Base-by-base conservation (phyloP, 495 filamentous ascomycete genomes). In the Penicillium steckii region DNA sequence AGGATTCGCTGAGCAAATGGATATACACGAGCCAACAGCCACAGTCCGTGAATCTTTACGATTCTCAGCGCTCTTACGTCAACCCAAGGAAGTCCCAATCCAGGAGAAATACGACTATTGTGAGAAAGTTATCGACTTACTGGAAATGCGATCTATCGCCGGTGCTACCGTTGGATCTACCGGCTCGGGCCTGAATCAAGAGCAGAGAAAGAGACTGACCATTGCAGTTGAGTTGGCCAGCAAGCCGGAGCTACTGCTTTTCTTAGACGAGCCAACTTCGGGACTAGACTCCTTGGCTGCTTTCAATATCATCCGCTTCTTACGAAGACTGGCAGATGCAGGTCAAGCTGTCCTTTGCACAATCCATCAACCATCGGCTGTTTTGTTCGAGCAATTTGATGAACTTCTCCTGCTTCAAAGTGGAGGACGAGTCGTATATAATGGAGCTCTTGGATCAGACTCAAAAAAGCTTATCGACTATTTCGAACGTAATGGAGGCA, bases 231-330 rank as follows among this genome's bases (percentile, higher is more conserved):
- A 90, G 57, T 68, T 90, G 4, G 86, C 81, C 8, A 80, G 77
- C 13, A 89, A 86, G 53, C 86, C 80, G 13, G 82, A 81, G 45
- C 60, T 88, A 9, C 61, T 90, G 4, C 75, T 91, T 26, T 91
- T 91, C 58, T 66, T 91, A 13, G 88, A 91, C 57, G 87, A 92
- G 53, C 89, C 89, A 2, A 92, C 89, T 1, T 87, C 82, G 12
- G 86, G 85, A n/a, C 77, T 89, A 15, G 86, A 89, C 58, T 80
- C 76, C 0, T 69, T 80, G 13, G 79, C 84, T 3, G 84, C 86
- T 21, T 88, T 80, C 60, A 83, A 84, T 53, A 86, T 88, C 40
- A 73, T 85, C 19, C 71, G 81, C 1, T 85, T 89, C 43, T 70
- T 89, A 38, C 72, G 82, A 4, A 85, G 85, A 53, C 73, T 89